Percentiles rank a stretch among this genome's conserved stretches.
Evolutionary conservation across 225 moss, liverwort and hornwort genomes (phyloP).

Genomic region (Polytrichum commune): DNA sequence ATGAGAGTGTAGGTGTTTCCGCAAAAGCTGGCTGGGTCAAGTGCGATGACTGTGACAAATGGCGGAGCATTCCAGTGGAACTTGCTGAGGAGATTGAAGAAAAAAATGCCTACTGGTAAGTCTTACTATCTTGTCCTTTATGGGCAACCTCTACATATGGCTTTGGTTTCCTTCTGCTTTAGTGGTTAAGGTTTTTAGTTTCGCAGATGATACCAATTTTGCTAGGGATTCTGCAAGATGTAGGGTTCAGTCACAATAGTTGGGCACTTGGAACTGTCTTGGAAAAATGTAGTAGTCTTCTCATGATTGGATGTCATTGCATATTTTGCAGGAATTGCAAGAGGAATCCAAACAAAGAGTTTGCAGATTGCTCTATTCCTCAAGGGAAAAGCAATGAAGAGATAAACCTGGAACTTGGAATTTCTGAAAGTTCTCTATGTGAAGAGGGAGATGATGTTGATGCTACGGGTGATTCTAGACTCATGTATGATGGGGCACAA

Average conservation of each 20-base stretch:
- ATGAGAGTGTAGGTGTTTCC: conserved; percentile 47
- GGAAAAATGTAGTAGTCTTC: too few relatives aligned
- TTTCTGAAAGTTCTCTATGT: conserved; percentile 74
- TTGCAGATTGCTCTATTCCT: conserved; percentile 74
- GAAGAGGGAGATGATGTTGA: conserved; percentile 84
- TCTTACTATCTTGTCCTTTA: background rate
- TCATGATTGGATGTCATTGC: too few relatives aligned
- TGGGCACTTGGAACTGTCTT: too few relatives aligned
- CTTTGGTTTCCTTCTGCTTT: too few relatives aligned
- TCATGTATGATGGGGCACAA: conserved; percentile 51
- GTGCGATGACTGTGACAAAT: conserved; percentile 87
- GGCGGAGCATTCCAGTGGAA: conserved; percentile 92
- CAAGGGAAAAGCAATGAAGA: conserved; percentile 89
- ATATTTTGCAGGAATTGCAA: conserved; percentile 62
- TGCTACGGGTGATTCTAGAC: conserved; percentile 74
- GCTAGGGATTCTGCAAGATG: too few relatives aligned
- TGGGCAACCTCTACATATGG: too few relatives aligned
- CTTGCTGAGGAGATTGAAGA: conserved; percentile 85
- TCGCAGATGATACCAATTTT: too few relatives aligned
- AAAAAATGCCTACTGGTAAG: conserved; percentile 74
- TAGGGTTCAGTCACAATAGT: too few relatives aligned
- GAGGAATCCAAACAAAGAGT: conserved; percentile 75
- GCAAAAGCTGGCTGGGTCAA: conserved; percentile 81
- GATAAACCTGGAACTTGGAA: conserved; percentile 80
- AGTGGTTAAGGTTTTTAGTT: too few relatives aligned